phyloP scores from a whole-genome alignment of 176 grass and related monocot species.

The Aegilops bicornis region DNA sequence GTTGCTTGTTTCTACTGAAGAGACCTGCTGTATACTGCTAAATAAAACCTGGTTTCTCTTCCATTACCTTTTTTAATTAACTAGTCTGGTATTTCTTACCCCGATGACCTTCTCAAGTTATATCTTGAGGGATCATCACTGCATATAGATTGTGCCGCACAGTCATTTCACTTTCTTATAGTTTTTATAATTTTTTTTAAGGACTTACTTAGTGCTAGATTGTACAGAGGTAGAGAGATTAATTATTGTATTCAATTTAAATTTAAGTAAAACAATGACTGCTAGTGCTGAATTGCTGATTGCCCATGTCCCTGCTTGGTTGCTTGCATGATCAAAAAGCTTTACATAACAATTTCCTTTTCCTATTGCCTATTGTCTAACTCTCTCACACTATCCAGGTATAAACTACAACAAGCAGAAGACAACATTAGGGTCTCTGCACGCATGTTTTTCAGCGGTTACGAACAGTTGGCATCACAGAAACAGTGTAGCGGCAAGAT shows the following conservation, averaged over 20 bases:
- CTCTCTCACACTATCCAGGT: neutral
- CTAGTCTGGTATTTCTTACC: neutral
- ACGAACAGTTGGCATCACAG: neutral
- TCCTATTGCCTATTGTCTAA: neutral
- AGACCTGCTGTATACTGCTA: neutral
- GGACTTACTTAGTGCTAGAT: neutral
- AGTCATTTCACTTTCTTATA: neutral
- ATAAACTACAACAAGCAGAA: neutral
- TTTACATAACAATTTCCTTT: neutral
- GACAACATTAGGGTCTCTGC: neutral
- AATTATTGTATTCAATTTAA: neutral
- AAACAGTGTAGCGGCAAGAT: slow-evolving; percentile 1
- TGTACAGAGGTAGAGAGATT: neutral
- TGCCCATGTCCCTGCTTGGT: neutral
- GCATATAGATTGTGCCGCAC: neutral
- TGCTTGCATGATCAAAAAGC: neutral
- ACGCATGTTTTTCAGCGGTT: slow-evolving; percentile 5
- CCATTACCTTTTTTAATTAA: neutral
- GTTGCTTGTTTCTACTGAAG: neutral
- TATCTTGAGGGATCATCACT: neutral
- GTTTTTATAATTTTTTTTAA: neutral
- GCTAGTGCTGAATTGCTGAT: neutral
- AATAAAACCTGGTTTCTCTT: neutral
- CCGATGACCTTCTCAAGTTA: neutral
- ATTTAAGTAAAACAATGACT: neutral